Evolutionary conservation across 441 rosid genomes (phyloP), one percentile per base, ranked within the genome.

Genomic region (Dalechampia spathulata): DNA sequence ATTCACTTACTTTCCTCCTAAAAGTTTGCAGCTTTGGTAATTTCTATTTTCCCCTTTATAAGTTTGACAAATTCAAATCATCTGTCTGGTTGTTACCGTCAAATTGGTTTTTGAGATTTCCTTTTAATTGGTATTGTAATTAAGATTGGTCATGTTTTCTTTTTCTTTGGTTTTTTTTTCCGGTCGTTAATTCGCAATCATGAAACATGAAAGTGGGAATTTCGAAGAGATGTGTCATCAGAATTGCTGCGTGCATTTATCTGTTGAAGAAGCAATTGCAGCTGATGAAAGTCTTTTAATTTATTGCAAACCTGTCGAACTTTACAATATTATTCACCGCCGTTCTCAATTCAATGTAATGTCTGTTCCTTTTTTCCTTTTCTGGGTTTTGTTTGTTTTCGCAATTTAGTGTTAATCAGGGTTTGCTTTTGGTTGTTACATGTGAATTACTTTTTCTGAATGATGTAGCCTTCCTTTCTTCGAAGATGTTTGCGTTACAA

Each of bases 241-340:
- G 52, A 76, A 80, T 60, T 66, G 70, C 55, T 64, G 83, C 45
- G 75, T 61, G 45, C 84, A 78, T 59, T 75, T 86, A 27, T 51
- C 55, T 13, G 72, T 62, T 0, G 93, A 86, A 59, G 89, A 91
- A 68, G 82, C 79, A 73, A 68, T 75, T 63, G 93, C 86, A 49
- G 91, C 95, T 53, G 96, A 88, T 52, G 98, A 84, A 72, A 86
- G 87, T 63, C 72, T 86, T 19, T 65, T 78, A 0, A 65, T 74
- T 22, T 91, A 85, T 67, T 91, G 96, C 89, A 87, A 87, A 77
- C 96, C 95, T 66, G 95, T 91, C 10, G 98, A 91, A 48, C 82
- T 91, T 55, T 91, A 87, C 80, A 91, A 91, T 66, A 86, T 85
- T 63, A 78, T 91, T 61, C 93, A 83, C 66, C 82, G 93, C 15